Percentiles rank a stretch among this genome's conserved stretches.
Evolutionary conservation across 306 rosid species (phyloP).

Genomic region (Cajanus cajan): DNA sequence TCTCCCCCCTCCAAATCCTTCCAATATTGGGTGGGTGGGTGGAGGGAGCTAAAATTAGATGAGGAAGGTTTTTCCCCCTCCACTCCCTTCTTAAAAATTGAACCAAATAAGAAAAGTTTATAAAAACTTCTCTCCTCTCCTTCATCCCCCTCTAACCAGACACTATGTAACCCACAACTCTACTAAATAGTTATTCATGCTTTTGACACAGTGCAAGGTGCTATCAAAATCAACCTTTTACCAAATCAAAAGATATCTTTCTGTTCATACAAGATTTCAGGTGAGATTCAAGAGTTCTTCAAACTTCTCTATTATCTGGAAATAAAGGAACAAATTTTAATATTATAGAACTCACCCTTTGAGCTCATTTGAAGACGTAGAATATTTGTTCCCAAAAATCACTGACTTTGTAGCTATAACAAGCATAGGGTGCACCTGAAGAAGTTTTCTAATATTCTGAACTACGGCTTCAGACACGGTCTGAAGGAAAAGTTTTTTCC

Average conservation of each 20-base stretch:
- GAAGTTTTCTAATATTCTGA: slow-evolving; percentile 71
- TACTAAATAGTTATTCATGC: neutral
- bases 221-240: slow-evolving; percentile 12
- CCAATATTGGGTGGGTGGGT: no score
- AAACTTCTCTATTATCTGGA: slow-evolving; percentile 3
- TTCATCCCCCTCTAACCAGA: no score
- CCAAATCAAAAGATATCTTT: slow-evolving; percentile 16
- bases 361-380: slow-evolving; percentile 38
- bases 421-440: slow-evolving; percentile 77
- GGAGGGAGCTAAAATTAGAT: no score
- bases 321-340: slow-evolving; percentile 1
- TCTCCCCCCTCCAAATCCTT: no score
- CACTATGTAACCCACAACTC: slow-evolving; percentile 1
- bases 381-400: slow-evolving; percentile 51
- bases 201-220: neutral
- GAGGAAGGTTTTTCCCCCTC: no score
- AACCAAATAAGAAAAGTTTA: no score
- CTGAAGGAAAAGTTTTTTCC: slow-evolving; percentile 74
- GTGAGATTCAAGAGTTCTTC: neutral
- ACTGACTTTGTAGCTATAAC: slow-evolving; percentile 73
- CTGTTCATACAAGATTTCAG: slow-evolving; percentile 7
- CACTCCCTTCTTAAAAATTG: no score
- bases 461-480: slow-evolving; percentile 69
- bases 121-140: no score
- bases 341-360: slow-evolving; percentile 56